phyloP scores from a whole-genome alignment of 2,329 filamentous ascomycete genomes.

The Arthrobotrys sinensis region DNA sequence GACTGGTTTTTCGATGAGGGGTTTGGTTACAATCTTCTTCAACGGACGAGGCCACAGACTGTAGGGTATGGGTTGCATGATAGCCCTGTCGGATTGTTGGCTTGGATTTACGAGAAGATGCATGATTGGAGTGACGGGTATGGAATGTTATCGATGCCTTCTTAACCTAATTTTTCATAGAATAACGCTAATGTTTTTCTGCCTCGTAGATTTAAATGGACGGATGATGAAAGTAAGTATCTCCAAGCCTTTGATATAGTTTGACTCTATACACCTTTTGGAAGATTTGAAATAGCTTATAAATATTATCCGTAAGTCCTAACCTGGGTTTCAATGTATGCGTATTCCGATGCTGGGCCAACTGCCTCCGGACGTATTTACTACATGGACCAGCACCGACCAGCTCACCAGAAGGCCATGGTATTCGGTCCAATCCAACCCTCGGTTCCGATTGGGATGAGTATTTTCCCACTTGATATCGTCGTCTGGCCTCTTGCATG shows the following conservation, averaged over 20 bases:
- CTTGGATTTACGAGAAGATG: slow-evolving; percentile 66
- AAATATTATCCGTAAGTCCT: slow-evolving; percentile 6
- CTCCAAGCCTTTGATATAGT: neutral
- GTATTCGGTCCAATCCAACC: slow-evolving; percentile 32
- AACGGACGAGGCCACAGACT: slow-evolving; percentile 65
- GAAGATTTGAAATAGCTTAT: neutral
- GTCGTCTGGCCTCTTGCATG: slow-evolving; percentile 45
- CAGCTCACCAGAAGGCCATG: slow-evolving; percentile 1
- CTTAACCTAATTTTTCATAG: neutral
- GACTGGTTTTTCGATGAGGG: slow-evolving; percentile 59
- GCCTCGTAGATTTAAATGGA: slow-evolving; percentile 45
- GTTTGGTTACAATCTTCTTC: slow-evolving; percentile 64
- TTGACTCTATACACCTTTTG: neutral
- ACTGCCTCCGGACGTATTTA: slow-evolving; percentile 48
- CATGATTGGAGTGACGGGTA: slow-evolving; percentile 64
- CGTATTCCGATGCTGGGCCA: slow-evolving; percentile 32
- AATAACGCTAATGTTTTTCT: neutral
- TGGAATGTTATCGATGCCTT: neutral
- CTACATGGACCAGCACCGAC: slow-evolving; percentile 51
- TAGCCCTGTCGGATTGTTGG: slow-evolving; percentile 65
- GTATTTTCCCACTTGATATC: slow-evolving; percentile 52
- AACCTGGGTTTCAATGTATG: slow-evolving; percentile 57
- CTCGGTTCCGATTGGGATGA: slow-evolving; percentile 45
- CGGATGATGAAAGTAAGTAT: slow-evolving; percentile 50
- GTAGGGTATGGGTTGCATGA: slow-evolving; percentile 65